Evolutionary conservation across 2,329 filamentous ascomycete genomes (phyloP).

Genomic region (Lecanoromycetidae sp.): DNA sequence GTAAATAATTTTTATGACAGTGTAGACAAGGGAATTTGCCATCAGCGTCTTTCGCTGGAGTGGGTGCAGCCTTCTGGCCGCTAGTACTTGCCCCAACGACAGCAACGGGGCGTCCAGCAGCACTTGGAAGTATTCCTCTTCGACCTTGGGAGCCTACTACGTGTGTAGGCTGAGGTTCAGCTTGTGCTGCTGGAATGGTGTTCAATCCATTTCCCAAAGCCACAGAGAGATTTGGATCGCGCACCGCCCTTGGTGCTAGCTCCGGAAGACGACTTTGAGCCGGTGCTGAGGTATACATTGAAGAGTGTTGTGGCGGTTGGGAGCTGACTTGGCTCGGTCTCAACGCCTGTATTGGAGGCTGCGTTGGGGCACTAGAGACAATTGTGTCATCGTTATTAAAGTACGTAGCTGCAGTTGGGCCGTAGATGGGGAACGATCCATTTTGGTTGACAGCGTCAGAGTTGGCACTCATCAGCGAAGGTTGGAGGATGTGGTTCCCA

Average conservation of each 20-base stretch:
- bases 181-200: not conserved
- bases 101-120: slow-evolving; percentile 71
- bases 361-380: not conserved
- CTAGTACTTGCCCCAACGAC: slow-evolving; percentile 42
- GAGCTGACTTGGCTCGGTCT: slow-evolving; percentile 1
- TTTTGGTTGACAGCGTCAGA: slow-evolving; percentile 1
- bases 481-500: not conserved
- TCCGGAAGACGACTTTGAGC: slow-evolving; percentile 8
- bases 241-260: slow-evolving; percentile 7
- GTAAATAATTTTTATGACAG: slow-evolving; percentile 95
- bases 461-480: not conserved
- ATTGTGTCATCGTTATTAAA: not conserved
- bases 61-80: slow-evolving; percentile 41
- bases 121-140: slow-evolving; percentile 80
- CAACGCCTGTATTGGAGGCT: not conserved
- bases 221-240: not conserved
- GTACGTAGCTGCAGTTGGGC: slow-evolving; percentile 8
- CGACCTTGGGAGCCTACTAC: slow-evolving; percentile 92
- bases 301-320: not conserved
- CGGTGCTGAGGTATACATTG: slow-evolving; percentile 6
- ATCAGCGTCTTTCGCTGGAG: slow-evolving; percentile 78
- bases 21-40: slow-evolving; percentile 97
- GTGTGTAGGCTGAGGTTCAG: slow-evolving; percentile 56
- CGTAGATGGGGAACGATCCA: slow-evolving; percentile 7
- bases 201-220: not conserved